phyloP scores from a whole-genome alignment of 495 filamentous ascomycete species.

The Aspergillus heteromorphus region DNA sequence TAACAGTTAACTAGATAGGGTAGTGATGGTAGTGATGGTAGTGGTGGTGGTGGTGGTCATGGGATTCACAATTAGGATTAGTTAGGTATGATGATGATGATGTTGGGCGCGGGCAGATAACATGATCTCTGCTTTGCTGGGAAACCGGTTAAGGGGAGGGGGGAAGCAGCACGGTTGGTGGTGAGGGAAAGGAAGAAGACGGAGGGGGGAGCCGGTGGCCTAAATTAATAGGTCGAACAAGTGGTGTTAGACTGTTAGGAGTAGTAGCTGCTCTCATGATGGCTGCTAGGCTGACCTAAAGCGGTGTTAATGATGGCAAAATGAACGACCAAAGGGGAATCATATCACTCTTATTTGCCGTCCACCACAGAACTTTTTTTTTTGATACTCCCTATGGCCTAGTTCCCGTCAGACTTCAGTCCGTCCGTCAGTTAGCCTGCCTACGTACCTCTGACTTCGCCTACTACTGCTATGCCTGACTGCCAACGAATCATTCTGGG shows the following conservation, averaged over 20 bases:
- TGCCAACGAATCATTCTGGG: not conserved
- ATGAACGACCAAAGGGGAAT: conserved; percentile 1
- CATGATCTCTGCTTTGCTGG: conserved; percentile 1
- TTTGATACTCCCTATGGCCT: too few species aligned
- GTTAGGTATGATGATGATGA: not conserved
- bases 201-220: conserved; percentile 10
- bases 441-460: too few species aligned
- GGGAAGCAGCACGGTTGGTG: conserved; percentile 3
- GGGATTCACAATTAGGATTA: not conserved
- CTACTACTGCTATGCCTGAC: not conserved
- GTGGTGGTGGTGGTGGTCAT: not conserved
- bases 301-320: conserved; percentile 1
- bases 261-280: not conserved
- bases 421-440: too few species aligned
- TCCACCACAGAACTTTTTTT: too few species aligned
- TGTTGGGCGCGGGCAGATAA: conserved; percentile 6
- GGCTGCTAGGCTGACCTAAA: conserved; percentile 1
- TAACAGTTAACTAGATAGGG: too few species aligned
- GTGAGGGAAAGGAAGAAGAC: conserved; percentile 12
- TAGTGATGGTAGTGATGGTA: not conserved
- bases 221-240: conserved; percentile 5
- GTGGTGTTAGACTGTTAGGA: not conserved
- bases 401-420: too few species aligned
- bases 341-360: not conserved
- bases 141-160: conserved; percentile 4